A percentile compares a stretch with the other conserved stretches of the same genome.
Conservation (phyloP, 208 protist genomes). For the Crithidia sp. region DNA sequence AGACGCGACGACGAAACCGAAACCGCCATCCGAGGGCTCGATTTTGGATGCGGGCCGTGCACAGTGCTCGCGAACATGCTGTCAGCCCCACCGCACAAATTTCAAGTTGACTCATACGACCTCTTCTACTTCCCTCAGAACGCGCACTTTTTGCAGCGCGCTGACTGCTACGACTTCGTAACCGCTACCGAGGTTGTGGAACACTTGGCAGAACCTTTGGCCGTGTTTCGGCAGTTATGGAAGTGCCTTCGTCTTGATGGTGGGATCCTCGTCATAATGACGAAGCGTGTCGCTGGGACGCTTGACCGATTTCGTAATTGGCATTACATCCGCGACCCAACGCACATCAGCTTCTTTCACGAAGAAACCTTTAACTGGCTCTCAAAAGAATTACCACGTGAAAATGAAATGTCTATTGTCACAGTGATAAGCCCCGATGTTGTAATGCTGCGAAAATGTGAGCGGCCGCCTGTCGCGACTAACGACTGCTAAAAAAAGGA, state of each 20-base stretch:
- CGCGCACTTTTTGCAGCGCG: neutral
- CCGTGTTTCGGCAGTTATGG: constrained; percentile 31
- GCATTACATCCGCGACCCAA: constrained; percentile 68
- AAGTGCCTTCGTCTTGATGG: constrained; percentile 17
- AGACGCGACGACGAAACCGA: neutral
- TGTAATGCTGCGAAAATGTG: constrained; percentile 29
- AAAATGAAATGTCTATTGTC: constrained; percentile 12
- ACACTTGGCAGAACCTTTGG: constrained; percentile 46
- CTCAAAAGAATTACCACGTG: constrained; percentile 1
- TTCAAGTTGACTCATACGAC: constrained; percentile 45
- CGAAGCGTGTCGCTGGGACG: constrained; percentile 43
- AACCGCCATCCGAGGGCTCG: constrained; percentile 27
- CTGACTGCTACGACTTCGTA: constrained; percentile 48
- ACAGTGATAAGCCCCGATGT: constrained; percentile 33
- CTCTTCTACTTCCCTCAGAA: constrained; percentile 47
- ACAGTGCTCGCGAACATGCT: constrained; percentile 42
- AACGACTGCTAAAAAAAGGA: too few relatives aligned
- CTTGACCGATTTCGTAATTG: constrained; percentile 54
- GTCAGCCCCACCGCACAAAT: constrained; percentile 16
- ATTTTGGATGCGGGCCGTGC: constrained; percentile 62
- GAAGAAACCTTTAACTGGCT: constrained; percentile 45
- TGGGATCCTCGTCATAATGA: constrained; percentile 60
- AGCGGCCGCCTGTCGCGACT: too few relatives aligned
- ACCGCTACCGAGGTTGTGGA: constrained; percentile 60
- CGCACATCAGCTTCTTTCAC: constrained; percentile 59